Evolutionary conservation across 495 filamentous ascomycete species (phyloP), one percentile per base, ranked within the genome.

Genomic region (Lasiosphaeria miniovina): DNA sequence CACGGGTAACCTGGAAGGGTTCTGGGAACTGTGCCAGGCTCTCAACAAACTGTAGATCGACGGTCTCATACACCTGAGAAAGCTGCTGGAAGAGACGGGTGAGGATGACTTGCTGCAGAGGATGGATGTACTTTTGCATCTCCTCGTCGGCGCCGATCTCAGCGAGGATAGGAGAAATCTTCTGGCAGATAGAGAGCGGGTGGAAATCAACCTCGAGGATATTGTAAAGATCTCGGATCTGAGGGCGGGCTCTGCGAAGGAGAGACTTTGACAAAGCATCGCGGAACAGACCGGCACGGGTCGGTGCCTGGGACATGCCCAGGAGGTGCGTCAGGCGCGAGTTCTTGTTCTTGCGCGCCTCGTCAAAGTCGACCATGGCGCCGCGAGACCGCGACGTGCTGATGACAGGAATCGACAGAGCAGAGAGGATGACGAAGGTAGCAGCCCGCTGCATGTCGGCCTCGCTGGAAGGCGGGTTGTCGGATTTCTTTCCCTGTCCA

Each of bases 171-270:
- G 94, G 94, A 31, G 93, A 96, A 55, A 98, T 97, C 85, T 96
- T 98, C 77, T 95, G 88, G 87, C 94, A 98, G 73, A 98, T 98
- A 33, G 92, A 96, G 48, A 98, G 84, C 46, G 94, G 94, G 73
- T 98, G 94, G 83, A 98, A 98, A 74, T 98, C 93, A 56, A 97
- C 93, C 78, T 98, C 94, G 34, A 98, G 86, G 70, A 98, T 98
- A 74, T 93, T 92, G 84, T 97, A 98, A 33, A 98, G 83, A 32
- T 96, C 90, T 32, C 91, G 89, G 68, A 98, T 98, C 76, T 98
- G 92, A 24, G 93, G 88, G 52, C 89, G 87, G 54, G 89, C 93
- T 65, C 91, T 90, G 76, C 91, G 91, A 56, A 98, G 82, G 32
- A 98, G 85, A 59, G 92, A 88, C 80, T 97, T 97, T 80, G 89